Percentiles rank a stretch among this genome's conserved stretches.
Conservation (phyloP, 257 asterid species). For the Plectranthus barbatus region DNA sequence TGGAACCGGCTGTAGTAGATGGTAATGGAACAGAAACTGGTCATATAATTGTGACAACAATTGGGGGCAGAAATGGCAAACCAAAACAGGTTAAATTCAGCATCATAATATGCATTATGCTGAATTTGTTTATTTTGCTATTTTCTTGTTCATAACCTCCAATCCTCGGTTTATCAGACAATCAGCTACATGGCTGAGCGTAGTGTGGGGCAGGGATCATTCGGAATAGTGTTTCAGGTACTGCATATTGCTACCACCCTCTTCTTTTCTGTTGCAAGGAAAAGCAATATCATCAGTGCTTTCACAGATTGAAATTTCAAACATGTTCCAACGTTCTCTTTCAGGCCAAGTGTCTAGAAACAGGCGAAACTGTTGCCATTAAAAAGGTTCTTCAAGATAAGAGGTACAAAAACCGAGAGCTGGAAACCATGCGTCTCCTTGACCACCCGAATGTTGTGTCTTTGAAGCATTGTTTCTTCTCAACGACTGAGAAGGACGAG, state of each 20-base stretch:
- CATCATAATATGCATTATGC: background rate
- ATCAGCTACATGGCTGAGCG: constrained; percentile 91
- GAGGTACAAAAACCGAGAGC: constrained; percentile 83
- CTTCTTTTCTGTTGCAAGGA: background rate
- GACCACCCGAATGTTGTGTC: constrained; percentile 77
- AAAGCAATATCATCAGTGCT: background rate
- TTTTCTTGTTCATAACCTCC: background rate
- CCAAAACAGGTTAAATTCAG: constrained; percentile 53
- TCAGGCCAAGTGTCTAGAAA: constrained; percentile 81
- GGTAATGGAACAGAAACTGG: constrained; percentile 85
- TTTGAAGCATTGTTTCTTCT: constrained; percentile 69
- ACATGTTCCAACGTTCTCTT: constrained; percentile 2
- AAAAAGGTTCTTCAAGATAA: constrained; percentile 87
- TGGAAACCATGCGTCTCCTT: constrained; percentile 74
- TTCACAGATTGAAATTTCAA: background rate
- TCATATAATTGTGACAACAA: constrained; percentile 74
- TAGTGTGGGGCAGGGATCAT: constrained; percentile 76
- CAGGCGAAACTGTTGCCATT: constrained; percentile 84
- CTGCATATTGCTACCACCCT: background rate
- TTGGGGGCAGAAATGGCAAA: constrained; percentile 67
- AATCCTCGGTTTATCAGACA: constrained; percentile 29
- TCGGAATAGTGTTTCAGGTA: constrained; percentile 86
- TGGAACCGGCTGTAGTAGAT: constrained; percentile 63
- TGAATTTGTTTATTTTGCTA: background rate
- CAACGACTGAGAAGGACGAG: constrained; percentile 72